A percentile compares a stretch with the other conserved stretches of the same genome.
These are phyloP conservation scores for Clavispora asparagi DNA, from an alignment of 805 yeast species.

Conservation along the genomic window DNA sequence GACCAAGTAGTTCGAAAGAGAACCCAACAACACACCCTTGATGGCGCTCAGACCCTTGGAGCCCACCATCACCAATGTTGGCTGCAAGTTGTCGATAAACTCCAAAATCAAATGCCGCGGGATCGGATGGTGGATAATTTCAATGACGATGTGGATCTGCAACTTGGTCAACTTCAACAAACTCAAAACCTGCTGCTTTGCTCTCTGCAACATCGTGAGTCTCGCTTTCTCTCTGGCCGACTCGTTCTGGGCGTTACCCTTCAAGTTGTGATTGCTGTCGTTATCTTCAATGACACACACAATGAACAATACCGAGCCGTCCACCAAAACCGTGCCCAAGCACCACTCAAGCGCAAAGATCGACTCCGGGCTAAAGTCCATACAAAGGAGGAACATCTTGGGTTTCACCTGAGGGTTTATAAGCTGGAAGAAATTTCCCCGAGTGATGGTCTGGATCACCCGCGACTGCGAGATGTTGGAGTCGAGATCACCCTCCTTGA, in stretches of 20 bases:
- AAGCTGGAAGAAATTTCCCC: conserved; percentile 60
- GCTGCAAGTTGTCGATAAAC: conserved; percentile 64
- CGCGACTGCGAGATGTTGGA: conserved; percentile 49
- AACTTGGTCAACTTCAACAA: conserved; percentile 60
- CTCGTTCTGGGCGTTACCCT: conserved; percentile 34
- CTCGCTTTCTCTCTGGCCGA: conserved; percentile 31
- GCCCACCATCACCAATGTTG: conserved; percentile 71
- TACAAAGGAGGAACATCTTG: conserved; percentile 67
- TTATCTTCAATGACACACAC: conserved; percentile 49
- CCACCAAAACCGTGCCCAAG: conserved; percentile 76
- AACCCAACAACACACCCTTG: conserved; percentile 69
- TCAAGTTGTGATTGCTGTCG: conserved; percentile 37
- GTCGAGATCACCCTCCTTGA: conserved; percentile 52
- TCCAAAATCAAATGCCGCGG: conserved; percentile 69
- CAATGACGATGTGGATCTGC: conserved; percentile 68
- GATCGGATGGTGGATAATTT: conserved; percentile 70
- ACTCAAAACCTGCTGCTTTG: conserved; percentile 41
- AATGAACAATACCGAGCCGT: conserved; percentile 76
- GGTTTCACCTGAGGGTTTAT: conserved; percentile 40
- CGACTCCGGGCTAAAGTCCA: conserved; percentile 81
- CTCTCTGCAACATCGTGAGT: conserved; percentile 35
- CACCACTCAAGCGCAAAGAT: conserved; percentile 83
- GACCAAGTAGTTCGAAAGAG: conserved; percentile 66
- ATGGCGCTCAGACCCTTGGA: conserved; percentile 69
- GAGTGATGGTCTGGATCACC: conserved; percentile 63